Percentiles rank a stretch among this genome's conserved stretches.
phyloP scores from a whole-genome alignment of 2,329 filamentous ascomycete genomes.

The Aspergillus tubingensis region DNA sequence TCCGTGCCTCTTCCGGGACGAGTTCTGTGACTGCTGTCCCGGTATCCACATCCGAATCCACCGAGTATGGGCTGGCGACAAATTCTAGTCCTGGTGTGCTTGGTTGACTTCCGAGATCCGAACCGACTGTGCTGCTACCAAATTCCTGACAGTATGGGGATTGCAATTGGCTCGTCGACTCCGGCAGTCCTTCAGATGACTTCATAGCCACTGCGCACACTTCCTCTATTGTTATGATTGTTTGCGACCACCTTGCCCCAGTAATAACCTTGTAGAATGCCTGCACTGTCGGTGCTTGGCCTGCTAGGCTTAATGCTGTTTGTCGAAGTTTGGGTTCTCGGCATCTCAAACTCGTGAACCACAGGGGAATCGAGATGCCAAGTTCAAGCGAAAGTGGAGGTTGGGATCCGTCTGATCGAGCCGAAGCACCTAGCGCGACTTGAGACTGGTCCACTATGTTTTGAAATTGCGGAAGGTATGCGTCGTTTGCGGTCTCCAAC shows the following conservation, averaged over 20 bases:
- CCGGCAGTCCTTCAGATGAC: neutral
- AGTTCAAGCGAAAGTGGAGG: conserved; percentile 37
- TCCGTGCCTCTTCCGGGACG: conserved; percentile 25
- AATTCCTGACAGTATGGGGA: neutral
- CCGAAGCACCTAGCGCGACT: conserved; percentile 23
- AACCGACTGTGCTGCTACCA: neutral
- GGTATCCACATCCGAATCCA: neutral
- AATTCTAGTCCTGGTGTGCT: neutral
- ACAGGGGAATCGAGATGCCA: conserved; percentile 32
- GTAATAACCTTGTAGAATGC: conserved; percentile 27
- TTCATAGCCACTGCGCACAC: conserved; percentile 15
- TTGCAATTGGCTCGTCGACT: neutral
- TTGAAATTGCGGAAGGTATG: conserved; percentile 27
- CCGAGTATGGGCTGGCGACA: neutral
- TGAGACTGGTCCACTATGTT: conserved; percentile 29
- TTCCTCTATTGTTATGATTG: conserved; percentile 36
- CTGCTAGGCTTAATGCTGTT: conserved; percentile 29
- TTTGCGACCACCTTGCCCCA: conserved; percentile 18
- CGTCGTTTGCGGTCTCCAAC: conserved; percentile 24
- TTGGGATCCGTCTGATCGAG: conserved; percentile 26
- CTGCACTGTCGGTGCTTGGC: conserved; percentile 27
- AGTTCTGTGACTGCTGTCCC: neutral
- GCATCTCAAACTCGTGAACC: conserved; percentile 35
- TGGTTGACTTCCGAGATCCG: neutral
- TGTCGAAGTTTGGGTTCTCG: conserved; percentile 35